phyloP scores from a whole-genome alignment of 257 asterid genomes.

The Asclepias syriaca region DNA sequence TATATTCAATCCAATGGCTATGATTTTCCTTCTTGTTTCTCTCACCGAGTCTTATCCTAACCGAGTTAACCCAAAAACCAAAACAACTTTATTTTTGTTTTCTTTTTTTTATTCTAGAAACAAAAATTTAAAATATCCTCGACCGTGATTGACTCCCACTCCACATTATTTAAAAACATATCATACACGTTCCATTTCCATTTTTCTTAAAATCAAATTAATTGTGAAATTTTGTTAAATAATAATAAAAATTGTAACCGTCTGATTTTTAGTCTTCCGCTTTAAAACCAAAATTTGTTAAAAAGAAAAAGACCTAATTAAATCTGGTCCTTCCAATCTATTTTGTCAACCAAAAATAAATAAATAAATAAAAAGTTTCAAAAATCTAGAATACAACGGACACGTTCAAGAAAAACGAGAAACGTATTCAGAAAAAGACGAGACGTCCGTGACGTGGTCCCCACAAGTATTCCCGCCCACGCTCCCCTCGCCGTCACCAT shows the following conservation, averaged over 20 bases:
- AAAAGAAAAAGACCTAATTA: background rate
- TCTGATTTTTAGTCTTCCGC: no score
- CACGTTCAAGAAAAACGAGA: constrained; percentile 32
- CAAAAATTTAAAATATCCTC: no score
- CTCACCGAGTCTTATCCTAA: background rate
- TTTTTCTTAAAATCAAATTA: no score
- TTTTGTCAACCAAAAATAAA: background rate
- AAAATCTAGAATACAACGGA: constrained; percentile 22
- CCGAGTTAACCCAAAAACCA: constrained; percentile 1
- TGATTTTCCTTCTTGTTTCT: background rate
- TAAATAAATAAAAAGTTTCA: no score
- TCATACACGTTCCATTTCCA: no score
- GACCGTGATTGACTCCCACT: no score
- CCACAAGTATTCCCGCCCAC: constrained; percentile 27
- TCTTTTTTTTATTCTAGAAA: no score
- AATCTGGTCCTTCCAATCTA: background rate
- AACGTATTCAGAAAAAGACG: constrained; percentile 16
- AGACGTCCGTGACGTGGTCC: constrained; percentile 37
- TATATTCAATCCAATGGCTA: background rate
- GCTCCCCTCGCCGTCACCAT: constrained; percentile 34
- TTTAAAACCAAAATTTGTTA: no score
- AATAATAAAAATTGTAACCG: no score
- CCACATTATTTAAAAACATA: no score
- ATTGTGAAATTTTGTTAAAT: no score
- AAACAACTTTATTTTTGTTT: no score